Evolutionary conservation across 2,329 filamentous ascomycete species (phyloP), one percentile per base, ranked within the genome.

Genomic region (Ceratocystis diversiconidia): DNA sequence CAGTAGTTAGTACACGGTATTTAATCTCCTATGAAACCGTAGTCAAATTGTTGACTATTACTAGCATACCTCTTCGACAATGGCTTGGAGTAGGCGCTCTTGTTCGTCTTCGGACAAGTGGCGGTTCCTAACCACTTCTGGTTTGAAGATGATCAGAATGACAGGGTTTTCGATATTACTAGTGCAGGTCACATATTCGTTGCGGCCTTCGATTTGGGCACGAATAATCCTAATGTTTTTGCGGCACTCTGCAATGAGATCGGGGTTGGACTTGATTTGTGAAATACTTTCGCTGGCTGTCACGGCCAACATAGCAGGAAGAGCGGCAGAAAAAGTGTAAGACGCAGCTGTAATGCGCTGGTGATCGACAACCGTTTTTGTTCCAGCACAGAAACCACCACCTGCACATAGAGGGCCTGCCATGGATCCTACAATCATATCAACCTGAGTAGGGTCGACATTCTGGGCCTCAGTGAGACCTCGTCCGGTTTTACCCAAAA

Each of bases 401-500:
- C 92, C 92, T 8, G 90, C 91, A 72, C 92, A 94, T 46, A 99
- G 81, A 17, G 92, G 88, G 1, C 94, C 92, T 12, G 92, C 86
- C 59, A 99, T 84, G 44, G 90, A 95, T 55, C 95, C 94, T 63
- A 97, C 84, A 70, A 99, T 92, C 91, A 99, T 96, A 77, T 99
- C 94, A 62, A 99, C 86, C 73, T 95, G 89, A 8, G 87, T 85
- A 0, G 92, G 86, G 73, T 97, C 94, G 19, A 99, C 92, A 71
- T 97, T 96, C 73, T 97, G 94, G 5, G 92, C 90, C 78, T 99
- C 95, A 0, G 94, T 97, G 48, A 97, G 80, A 67, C 94, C 94
- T 63, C 91, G 87, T 22, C 94, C 95, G 30, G 90, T 96, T 68
- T 91, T 84, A 61, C 94, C 94, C 4, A 99, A 82, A 19, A 97